phyloP scores from a whole-genome alignment of 164 flowering plant species.

The Chimonanthus praecox region DNA sequence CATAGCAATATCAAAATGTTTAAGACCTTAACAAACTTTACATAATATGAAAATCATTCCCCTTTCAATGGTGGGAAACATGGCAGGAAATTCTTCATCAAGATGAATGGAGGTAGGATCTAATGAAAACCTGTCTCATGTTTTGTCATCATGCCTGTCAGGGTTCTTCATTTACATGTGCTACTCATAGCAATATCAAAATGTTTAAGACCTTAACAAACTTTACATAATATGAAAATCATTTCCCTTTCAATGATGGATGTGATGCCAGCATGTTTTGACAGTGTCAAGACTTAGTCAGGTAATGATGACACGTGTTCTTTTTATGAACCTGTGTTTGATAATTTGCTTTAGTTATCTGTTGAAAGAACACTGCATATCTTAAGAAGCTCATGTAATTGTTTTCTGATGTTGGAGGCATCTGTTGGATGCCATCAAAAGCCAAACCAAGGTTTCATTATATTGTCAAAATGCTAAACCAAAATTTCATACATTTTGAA shows the following conservation, averaged over 20 bases:
- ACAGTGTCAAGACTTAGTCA: not conserved
- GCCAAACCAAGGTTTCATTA: too few relatives aligned
- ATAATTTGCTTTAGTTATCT: too few relatives aligned
- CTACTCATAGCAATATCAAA: not conserved
- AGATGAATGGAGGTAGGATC: constrained; percentile 88
- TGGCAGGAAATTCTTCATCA: constrained; percentile 96
- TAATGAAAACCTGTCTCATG: not conserved
- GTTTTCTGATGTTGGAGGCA: too few relatives aligned
- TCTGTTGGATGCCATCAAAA: too few relatives aligned
- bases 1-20: not conserved
- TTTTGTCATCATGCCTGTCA: not conserved
- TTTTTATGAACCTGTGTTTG: too few relatives aligned
- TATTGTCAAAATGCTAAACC: too few relatives aligned
- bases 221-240: too few relatives aligned
- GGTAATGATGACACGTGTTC: too few relatives aligned
- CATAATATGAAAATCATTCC: not conserved
- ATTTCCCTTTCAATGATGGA: not conserved
- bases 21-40: not conserved
- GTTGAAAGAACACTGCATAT: too few relatives aligned
- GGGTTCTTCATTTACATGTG: not conserved
- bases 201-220: not conserved
- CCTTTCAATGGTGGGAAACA: constrained; percentile 85
- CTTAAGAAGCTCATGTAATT: too few relatives aligned
- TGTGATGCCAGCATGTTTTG: not conserved
- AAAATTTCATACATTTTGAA: too few relatives aligned